A percentile compares a stretch with the other conserved stretches of the same genome.
These are phyloP conservation scores for Phytopythium kandeliae DNA, from an alignment of 352 stramenopile species.

Conservation along the genomic window DNA sequence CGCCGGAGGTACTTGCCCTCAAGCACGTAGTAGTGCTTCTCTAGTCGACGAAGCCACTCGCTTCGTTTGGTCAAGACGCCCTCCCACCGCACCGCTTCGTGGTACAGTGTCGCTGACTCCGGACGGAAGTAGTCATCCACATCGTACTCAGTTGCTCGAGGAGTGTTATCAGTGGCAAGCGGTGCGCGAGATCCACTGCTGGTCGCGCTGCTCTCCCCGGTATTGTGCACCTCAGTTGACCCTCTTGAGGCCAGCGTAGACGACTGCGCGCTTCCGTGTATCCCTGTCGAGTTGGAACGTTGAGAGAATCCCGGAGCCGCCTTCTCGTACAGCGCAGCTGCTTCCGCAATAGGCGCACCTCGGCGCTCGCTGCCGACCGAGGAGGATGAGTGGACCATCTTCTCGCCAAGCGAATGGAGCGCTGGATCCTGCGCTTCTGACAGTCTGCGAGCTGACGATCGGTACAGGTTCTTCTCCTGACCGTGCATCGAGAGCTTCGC, in stretches of 20 bases:
- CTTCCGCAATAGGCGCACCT: conserved; percentile 6
- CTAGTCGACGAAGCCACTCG: conserved; percentile 76
- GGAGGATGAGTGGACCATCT: conserved; percentile 35
- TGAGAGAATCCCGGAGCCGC: background rate
- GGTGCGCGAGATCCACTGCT: background rate
- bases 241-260: background rate
- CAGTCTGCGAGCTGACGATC: conserved; percentile 44
- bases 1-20: conserved; percentile 80
- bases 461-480: conserved; percentile 81
- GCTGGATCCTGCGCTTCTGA: conserved; percentile 65
- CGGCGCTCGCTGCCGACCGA: conserved; percentile 26
- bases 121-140: conserved; percentile 35
- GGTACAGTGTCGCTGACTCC: conserved; percentile 65
- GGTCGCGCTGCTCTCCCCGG: conserved; percentile 1
- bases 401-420: conserved; percentile 60
- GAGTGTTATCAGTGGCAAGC: conserved; percentile 9
- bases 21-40: conserved; percentile 85
- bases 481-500: conserved; percentile 70
- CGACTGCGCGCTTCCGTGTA: background rate
- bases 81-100: conserved; percentile 83
- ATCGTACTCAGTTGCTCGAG: conserved; percentile 15
- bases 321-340: background rate
- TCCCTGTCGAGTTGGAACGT: background rate
- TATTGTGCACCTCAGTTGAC: background rate
- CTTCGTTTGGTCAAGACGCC: conserved; percentile 71